Conservation (phyloP, 176 grass and related monocot genomes). For the Juncus inflexus region DNA sequence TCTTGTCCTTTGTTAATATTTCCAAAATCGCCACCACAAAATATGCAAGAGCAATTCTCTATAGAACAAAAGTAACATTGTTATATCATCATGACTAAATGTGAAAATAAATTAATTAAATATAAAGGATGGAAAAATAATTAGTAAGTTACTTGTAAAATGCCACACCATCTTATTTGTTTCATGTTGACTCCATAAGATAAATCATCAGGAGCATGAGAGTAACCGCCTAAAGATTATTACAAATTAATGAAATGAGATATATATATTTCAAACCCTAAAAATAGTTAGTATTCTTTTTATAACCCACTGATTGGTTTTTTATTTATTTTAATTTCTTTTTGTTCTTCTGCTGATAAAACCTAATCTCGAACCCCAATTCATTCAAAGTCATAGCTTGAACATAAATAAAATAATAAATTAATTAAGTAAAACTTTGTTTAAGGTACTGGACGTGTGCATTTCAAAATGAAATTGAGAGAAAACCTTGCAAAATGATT, state of each 20-base stretch:
- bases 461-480: background rate
- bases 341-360: no score
- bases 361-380: background rate
- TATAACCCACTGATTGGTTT: no score
- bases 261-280: background rate
- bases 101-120: background rate
- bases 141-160: conserved; percentile 58
- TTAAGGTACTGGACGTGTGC: background rate
- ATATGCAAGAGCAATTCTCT: conserved; percentile 93
- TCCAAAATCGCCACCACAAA: conserved; percentile 70
- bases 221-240: conserved; percentile 61
- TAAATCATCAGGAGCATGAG: conserved; percentile 75
- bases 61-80: conserved; percentile 1
- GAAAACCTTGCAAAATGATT: conserved; percentile 73
- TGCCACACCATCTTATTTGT: conserved; percentile 78
- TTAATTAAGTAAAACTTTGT: no score
- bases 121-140: background rate
- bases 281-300: background rate
- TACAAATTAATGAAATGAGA: conserved; percentile 3
- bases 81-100: background rate
- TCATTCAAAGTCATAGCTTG: background rate
- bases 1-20: conserved; percentile 58
- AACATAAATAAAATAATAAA: background rate
- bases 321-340: no score
- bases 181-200: conserved; percentile 81